Percentiles rank a stretch among this genome's conserved stretches.
These are phyloP conservation scores for Diplodia seriata DNA, from an alignment of 2,329 filamentous ascomycete species.

Conservation along the genomic window DNA sequence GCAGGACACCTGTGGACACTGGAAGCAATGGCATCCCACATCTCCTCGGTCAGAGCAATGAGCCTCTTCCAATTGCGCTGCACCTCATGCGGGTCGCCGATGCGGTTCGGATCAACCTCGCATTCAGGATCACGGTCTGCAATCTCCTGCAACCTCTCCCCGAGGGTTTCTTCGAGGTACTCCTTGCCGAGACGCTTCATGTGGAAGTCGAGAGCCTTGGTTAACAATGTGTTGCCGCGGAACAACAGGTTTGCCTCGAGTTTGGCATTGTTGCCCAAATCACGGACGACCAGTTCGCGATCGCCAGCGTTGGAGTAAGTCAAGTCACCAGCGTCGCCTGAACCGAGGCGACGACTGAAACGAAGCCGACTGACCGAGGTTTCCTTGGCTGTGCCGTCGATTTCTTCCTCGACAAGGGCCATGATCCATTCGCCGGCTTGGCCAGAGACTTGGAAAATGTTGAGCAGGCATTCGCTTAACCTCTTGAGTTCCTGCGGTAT, in stretches of 20 bases:
- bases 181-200: constrained; percentile 95
- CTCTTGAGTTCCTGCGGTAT: constrained; percentile 78
- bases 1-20: constrained; percentile 79
- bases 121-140: constrained; percentile 90
- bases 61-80: constrained; percentile 83
- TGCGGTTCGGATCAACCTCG: constrained; percentile 89
- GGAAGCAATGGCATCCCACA: constrained; percentile 82
- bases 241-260: constrained; percentile 95
- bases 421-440: constrained; percentile 88
- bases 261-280: constrained; percentile 79
- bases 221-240: constrained; percentile 90
- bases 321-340: constrained; percentile 60
- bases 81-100: constrained; percentile 71
- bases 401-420: constrained; percentile 93
- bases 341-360: constrained; percentile 74
- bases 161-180: constrained; percentile 85
- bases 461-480: constrained; percentile 85
- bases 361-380: constrained; percentile 70
- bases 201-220: constrained; percentile 90
- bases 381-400: constrained; percentile 89
- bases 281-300: constrained; percentile 74
- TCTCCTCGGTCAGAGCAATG: constrained; percentile 75
- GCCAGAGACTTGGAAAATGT: constrained; percentile 94
- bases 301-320: constrained; percentile 55
- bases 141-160: constrained; percentile 86